These are phyloP conservation scores for Fusarium palustre DNA, from an alignment of 2,329 filamentous ascomycete species.

Conservation along the genomic window DNA sequence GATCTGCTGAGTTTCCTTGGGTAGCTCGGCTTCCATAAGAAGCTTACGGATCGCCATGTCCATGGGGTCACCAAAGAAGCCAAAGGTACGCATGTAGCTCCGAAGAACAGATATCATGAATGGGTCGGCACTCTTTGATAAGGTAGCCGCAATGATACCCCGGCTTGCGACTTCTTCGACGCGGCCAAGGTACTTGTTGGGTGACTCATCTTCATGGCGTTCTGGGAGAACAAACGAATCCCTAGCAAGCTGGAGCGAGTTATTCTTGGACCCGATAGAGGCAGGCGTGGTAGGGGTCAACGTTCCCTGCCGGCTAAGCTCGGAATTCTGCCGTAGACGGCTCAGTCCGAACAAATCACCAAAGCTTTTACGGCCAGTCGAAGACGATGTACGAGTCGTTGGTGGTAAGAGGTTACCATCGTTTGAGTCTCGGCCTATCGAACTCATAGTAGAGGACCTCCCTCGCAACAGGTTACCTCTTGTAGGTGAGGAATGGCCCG, in stretches of 20 bases:
- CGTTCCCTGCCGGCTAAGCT: constrained; percentile 77
- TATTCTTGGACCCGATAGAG: constrained; percentile 79
- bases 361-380: constrained; percentile 92
- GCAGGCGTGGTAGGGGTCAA: constrained; percentile 76
- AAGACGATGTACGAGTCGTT: constrained; percentile 81
- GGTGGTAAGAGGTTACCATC: constrained; percentile 77
- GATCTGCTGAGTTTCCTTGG: constrained; percentile 98
- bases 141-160: constrained; percentile 83
- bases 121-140: constrained; percentile 86
- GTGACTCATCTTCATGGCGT: constrained; percentile 86
- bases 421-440: constrained; percentile 77
- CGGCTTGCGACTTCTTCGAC: constrained; percentile 84
- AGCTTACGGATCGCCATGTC: constrained; percentile 98
- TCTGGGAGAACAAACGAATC: constrained; percentile 80
- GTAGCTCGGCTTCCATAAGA: constrained; percentile 94
- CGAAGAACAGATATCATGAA: constrained; percentile 87
- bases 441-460: constrained; percentile 91
- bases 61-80: constrained; percentile 96
- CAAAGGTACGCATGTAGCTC: constrained; percentile 95
- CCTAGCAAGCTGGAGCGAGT: constrained; percentile 81
- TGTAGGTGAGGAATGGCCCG: constrained; percentile 76
- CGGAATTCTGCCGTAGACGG: constrained; percentile 84
- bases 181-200: constrained; percentile 86
- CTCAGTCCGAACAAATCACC: constrained; percentile 86
- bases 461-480: constrained; percentile 73